These are phyloP conservation scores for Cucumis sativus DNA, from an alignment of 306 rosid species.

Conservation along the genomic window Cucumber_9930_V3 NC_026661.2:17909501-17910000, in stretches of 20 bases:
- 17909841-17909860: slow-evolving; percentile 27
- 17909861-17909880: slow-evolving; percentile 13
- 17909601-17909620: slow-evolving; percentile 38
- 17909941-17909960: slow-evolving; percentile 19
- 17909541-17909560: slow-evolving; percentile 67
- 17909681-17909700: slow-evolving; percentile 62
- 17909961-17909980: slow-evolving; percentile 22
- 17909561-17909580: slow-evolving; percentile 62
- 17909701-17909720: slow-evolving; percentile 41
- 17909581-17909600: slow-evolving; percentile 67
- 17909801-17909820: slow-evolving; percentile 54
- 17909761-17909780: slow-evolving; percentile 75
- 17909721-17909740: slow-evolving; percentile 44
- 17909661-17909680: slow-evolving; percentile 63
- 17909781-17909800: slow-evolving; percentile 44
- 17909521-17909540: slow-evolving; percentile 66
- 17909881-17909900: neutral
- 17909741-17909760: slow-evolving; percentile 58
- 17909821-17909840: slow-evolving; percentile 41
- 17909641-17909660: slow-evolving; percentile 67
- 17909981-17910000: slow-evolving; percentile 37
- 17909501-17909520: slow-evolving; percentile 58
- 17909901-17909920: slow-evolving; percentile 33
- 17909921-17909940: slow-evolving; percentile 41
- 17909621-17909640: slow-evolving; percentile 40